Percentiles rank a stretch among this genome's conserved stretches.
Evolutionary conservation across 106 monocot species (phyloP).

Genomic region (Agapanthus africanus): DNA sequence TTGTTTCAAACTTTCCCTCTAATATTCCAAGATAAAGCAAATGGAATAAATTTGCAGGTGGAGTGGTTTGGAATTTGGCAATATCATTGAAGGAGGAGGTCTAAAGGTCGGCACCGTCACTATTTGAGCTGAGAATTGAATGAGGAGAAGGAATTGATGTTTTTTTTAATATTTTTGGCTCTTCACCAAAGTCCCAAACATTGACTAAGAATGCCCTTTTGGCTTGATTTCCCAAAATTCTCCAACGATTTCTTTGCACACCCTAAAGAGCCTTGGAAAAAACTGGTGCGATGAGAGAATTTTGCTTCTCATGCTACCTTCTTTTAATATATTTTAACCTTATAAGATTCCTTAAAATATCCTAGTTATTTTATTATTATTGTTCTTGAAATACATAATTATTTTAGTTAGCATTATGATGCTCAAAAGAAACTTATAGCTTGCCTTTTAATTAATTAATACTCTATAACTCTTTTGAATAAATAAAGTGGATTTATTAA

Average conservation of each 20-base stretch:
- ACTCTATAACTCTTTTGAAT: too few relatives aligned
- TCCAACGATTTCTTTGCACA: background rate
- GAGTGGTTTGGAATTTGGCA: too few relatives aligned
- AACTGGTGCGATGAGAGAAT: background rate
- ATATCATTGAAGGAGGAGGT: background rate
- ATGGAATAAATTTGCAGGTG: too few relatives aligned
- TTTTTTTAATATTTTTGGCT: background rate
- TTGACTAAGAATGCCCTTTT: background rate
- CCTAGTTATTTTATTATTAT: too few relatives aligned
- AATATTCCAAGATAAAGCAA: background rate
- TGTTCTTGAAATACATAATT: too few relatives aligned
- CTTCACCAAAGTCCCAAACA: background rate
- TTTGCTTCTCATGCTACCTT: background rate
- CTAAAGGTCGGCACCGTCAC: conserved; percentile 4
- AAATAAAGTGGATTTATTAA: too few relatives aligned
- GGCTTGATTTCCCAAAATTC: too few relatives aligned
- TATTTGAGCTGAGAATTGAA: conserved; percentile 2
- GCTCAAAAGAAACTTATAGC: too few relatives aligned
- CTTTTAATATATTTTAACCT: too few relatives aligned
- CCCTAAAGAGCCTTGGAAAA: background rate
- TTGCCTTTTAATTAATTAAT: too few relatives aligned
- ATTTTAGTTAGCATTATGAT: too few relatives aligned
- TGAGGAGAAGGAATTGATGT: background rate
- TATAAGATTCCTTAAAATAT: too few relatives aligned
- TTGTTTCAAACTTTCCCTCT: background rate